phyloP scores from a whole-genome alignment of 805 yeast species.

The Metschnikowia gelsemii region DNA sequence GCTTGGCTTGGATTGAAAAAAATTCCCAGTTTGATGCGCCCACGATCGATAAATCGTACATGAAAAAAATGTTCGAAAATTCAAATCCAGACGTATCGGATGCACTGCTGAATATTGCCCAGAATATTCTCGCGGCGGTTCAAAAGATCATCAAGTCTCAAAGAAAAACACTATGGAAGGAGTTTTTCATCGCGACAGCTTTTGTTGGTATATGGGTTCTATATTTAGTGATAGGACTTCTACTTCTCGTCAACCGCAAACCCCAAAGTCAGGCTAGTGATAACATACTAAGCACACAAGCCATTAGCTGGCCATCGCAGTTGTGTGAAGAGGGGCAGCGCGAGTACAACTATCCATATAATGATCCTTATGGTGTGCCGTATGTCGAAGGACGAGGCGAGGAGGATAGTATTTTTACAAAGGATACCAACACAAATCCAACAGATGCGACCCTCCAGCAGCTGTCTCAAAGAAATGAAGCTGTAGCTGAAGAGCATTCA shows the following conservation, averaged over 20 bases:
- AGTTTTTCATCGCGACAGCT: conserved; percentile 46
- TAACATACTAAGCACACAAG: conserved; percentile 1
- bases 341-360: conserved; percentile 12
- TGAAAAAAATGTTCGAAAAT: conserved; percentile 47
- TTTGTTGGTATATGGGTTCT: conserved; percentile 50
- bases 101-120: conserved; percentile 47
- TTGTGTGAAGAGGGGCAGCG: conserved; percentile 9
- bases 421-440: neutral
- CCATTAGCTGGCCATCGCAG: conserved; percentile 16
- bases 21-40: conserved; percentile 37
- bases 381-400: neutral
- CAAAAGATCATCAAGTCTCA: conserved; percentile 32
- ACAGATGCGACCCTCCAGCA: neutral
- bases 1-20: conserved; percentile 74
- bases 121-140: conserved; percentile 31
- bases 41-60: conserved; percentile 21
- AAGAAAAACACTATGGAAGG: conserved; percentile 39
- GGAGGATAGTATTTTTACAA: conserved; percentile 2
- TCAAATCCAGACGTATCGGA: conserved; percentile 42
- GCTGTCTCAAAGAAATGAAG: neutral
- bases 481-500: neutral
- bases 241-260: conserved; percentile 13
- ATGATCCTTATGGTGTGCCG: conserved; percentile 13
- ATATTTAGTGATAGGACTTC: conserved; percentile 42
- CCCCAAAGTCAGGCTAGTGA: neutral